Evolutionary conservation across 177 flowering plant species (phyloP).

Genomic region (Telopea speciosissima): DNA sequence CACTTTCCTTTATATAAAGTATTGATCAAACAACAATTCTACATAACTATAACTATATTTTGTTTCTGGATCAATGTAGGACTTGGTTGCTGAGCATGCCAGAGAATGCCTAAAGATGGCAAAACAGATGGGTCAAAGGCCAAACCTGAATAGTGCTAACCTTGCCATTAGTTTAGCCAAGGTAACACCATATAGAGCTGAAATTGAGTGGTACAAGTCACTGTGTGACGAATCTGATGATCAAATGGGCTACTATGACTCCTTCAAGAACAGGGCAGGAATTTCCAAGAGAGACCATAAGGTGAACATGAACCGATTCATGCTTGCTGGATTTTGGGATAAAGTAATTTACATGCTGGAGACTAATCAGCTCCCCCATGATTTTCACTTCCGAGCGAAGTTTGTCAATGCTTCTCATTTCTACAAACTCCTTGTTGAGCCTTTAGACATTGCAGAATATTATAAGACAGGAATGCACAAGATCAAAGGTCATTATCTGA

Average conservation of each 20-base stretch:
- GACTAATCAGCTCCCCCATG: slow-evolving; percentile 54
- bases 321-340: slow-evolving; percentile 62
- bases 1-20: not conserved
- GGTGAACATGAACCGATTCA: slow-evolving; percentile 49
- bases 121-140: slow-evolving; percentile 37
- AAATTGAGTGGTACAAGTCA: slow-evolving; percentile 76
- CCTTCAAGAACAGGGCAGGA: slow-evolving; percentile 47
- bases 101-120: slow-evolving; percentile 48
- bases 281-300: slow-evolving; percentile 34
- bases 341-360: slow-evolving; percentile 47
- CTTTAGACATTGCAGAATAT: slow-evolving; percentile 75
- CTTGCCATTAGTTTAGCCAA: slow-evolving; percentile 44
- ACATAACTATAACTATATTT: not conserved
- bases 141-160: slow-evolving; percentile 44
- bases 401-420: slow-evolving; percentile 63
- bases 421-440: slow-evolving; percentile 75
- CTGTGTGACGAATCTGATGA: slow-evolving; percentile 45
- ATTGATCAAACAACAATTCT: not conserved
- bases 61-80: slow-evolving; percentile 22
- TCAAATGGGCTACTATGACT: slow-evolving; percentile 70
- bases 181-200: slow-evolving; percentile 47
- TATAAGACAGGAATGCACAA: slow-evolving; percentile 38
- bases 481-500: slow-evolving; percentile 50
- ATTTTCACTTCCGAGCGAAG: slow-evolving; percentile 46
- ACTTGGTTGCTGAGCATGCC: slow-evolving; percentile 17